Evolutionary conservation across 2,329 filamentous ascomycete species (phyloP).

Genomic region (Stagonosporopsis tanaceti): DNA sequence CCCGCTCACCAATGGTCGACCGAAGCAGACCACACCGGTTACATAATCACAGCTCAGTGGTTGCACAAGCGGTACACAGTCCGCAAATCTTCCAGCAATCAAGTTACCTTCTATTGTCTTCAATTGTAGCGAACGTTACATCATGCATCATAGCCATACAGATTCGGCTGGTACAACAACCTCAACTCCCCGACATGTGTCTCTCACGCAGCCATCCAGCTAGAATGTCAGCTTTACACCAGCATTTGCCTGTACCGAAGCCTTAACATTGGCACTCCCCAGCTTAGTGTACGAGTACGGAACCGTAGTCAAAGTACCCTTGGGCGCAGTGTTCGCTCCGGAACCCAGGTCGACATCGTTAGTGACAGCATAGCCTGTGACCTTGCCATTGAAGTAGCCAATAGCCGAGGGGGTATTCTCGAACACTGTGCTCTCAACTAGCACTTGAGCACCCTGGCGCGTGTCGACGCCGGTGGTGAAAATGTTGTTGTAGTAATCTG

Average conservation of each 20-base stretch:
- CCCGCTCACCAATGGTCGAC: no score
- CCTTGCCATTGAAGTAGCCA: constrained; percentile 3
- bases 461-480: constrained; percentile 53
- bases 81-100: no score
- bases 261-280: constrained; percentile 9
- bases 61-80: no score
- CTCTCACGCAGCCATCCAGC: not conserved
- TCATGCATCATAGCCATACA: no score
- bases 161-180: no score
- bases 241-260: constrained; percentile 5
- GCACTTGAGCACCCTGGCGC: constrained; percentile 52
- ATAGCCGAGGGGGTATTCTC: constrained; percentile 11
- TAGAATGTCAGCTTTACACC: constrained; percentile 5
- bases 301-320: constrained; percentile 4
- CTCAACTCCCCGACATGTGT: no score
- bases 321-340: constrained; percentile 6
- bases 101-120: no score
- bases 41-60: no score
- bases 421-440: constrained; percentile 54
- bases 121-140: no score
- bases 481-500: constrained; percentile 47
- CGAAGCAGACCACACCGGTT: no score
- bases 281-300: constrained; percentile 14
- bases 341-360: constrained; percentile 9
- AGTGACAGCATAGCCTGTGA: constrained; percentile 1